Evolutionary conservation across 345 rosid genomes (phyloP).

Genomic region (Linum lewisii): DNA sequence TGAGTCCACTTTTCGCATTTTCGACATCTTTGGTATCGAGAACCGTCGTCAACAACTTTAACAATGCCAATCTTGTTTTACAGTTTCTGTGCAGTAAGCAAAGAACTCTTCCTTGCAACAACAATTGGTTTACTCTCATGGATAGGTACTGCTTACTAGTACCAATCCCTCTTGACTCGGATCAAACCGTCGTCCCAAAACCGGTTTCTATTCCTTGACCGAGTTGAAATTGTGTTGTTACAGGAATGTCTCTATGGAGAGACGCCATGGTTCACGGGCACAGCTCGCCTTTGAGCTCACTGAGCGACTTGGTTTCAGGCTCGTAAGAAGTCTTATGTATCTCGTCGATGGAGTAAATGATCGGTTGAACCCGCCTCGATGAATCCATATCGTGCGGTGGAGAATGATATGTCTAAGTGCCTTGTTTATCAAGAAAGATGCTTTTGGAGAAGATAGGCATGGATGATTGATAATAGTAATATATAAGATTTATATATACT

Average conservation of each 20-base stretch:
- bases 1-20: slow-evolving; percentile 16
- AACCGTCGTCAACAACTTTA: not conserved
- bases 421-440: no score
- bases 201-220: not conserved
- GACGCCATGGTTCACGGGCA: slow-evolving; percentile 53
- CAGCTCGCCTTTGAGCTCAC: slow-evolving; percentile 50
- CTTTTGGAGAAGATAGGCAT: no score
- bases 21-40: not conserved
- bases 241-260: slow-evolving; percentile 72
- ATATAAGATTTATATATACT: no score
- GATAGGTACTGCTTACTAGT: slow-evolving; percentile 82
- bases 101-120: slow-evolving; percentile 57
- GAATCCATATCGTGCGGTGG: no score
- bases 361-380: not conserved
- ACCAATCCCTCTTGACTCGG: not conserved
- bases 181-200: not conserved
- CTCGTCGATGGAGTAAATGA: no score
- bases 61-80: not conserved
- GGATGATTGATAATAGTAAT: no score
- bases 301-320: slow-evolving; percentile 58
- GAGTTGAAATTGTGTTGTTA: slow-evolving; percentile 6
- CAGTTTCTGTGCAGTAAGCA: slow-evolving; percentile 58
- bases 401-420: no score
- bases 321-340: slow-evolving; percentile 19
- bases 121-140: slow-evolving; percentile 64